Evolutionary conservation across 192 early-diverging fungal species (phyloP).

Genomic region (Coemansia sp.): DNA sequence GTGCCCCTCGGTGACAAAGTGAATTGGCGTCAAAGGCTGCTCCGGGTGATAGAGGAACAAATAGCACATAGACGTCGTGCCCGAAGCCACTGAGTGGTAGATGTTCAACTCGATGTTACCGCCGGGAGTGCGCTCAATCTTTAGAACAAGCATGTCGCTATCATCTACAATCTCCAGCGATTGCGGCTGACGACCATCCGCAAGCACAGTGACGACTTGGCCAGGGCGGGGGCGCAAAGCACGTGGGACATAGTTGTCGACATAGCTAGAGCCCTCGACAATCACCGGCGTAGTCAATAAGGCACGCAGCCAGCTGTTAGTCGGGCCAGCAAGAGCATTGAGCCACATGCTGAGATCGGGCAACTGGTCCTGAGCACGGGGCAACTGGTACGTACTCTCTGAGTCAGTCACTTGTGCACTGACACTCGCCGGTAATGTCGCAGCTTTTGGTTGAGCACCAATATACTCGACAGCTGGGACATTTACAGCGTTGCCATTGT

Average conservation of each 20-base stretch:
- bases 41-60: conserved; percentile 12
- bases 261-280: conserved; percentile 71
- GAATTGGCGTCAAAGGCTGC: conserved; percentile 20
- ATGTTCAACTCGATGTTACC: neutral
- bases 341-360: conserved; percentile 60
- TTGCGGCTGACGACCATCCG: neutral
- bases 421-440: neutral
- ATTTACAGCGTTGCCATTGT: conserved; percentile 58
- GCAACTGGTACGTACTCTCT: conserved; percentile 2
- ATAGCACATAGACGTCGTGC: neutral
- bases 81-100: neutral
- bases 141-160: neutral
- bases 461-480: conserved; percentile 83
- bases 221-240: conserved; percentile 64
- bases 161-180: conserved; percentile 26
- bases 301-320: conserved; percentile 78
- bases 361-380: conserved; percentile 6
- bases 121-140: neutral
- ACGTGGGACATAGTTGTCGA: conserved; percentile 63
- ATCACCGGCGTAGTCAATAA: conserved; percentile 71
- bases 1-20: neutral
- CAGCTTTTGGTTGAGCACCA: conserved; percentile 16
- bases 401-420: neutral
- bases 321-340: conserved; percentile 67
- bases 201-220: conserved; percentile 38